Evolutionary conservation across 2,329 filamentous ascomycete genomes (phyloP), one percentile per base, ranked within the genome.

Genomic region (Pestalotiopsis sp.): DNA sequence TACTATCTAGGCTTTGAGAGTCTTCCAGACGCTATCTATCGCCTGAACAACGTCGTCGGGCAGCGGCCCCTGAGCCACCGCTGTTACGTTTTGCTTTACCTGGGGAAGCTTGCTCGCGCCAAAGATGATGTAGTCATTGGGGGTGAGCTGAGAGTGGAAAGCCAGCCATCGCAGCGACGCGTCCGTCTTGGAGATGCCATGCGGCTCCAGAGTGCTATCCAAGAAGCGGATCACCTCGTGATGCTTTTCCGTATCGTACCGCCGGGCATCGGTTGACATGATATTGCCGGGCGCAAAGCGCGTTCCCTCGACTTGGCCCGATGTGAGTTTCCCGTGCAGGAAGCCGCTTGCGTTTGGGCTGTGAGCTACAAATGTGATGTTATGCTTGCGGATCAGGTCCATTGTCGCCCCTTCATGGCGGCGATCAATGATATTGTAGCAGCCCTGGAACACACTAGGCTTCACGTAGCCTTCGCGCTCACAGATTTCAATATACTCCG

Each of bases 341-440:
- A 73, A 73, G 20, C 71, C 72, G 56, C 70, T 68, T 20, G 38
- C 72, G 12, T 68, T 68, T 7, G 71, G 70, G 57, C 72, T 73
- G 59, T 56, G 66, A 41, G 71, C 68, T 41, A 68, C 56, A 39
- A 68, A 71, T 20, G 57, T 49, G 20, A 71, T 69, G 45, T 38
- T 52, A 49, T 71, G 66, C 67, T 58, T 25, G 25, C 69, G 67
- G 9, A 70, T 57, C 1, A 69, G n/a, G 17, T 66, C 64, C 23
- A 71, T 17, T 17, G 68, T 36, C 4, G 65, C 38, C 2, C 45
- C 62, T 36, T 71, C 70, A 38, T 61, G 63, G 13, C 67, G 68
- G 36, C 70, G 64, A 31, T 60, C 64, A 58, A 71, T 64, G 11
- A 71, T 64, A n/a, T 70, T 71, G 59, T 70, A 71, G 25, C 60